phyloP scores from a whole-genome alignment of 306 rosid genomes.

The Trichosanthes cucumerina region DNA sequence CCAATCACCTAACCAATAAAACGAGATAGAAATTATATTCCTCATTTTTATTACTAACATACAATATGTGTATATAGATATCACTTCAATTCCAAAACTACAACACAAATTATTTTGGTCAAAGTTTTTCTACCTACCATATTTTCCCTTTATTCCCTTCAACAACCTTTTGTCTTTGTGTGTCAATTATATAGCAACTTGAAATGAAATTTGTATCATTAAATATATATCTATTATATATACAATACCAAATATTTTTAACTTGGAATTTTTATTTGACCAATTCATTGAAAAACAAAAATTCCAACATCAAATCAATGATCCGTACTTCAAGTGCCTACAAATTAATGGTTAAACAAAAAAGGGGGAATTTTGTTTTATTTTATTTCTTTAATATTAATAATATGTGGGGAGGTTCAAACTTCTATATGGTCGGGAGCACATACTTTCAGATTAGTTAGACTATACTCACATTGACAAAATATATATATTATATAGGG shows the following conservation, averaged over 20 bases:
- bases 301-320: background rate
- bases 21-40: background rate
- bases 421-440: too few relatives aligned
- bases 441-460: too few relatives aligned
- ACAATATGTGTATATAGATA: too few relatives aligned
- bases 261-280: too few relatives aligned
- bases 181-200: background rate
- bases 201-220: too few relatives aligned
- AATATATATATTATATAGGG: too few relatives aligned
- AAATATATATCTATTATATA: too few relatives aligned
- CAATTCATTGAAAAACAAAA: background rate
- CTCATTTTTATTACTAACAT: background rate
- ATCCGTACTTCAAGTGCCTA: background rate
- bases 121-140: background rate
- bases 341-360: background rate
- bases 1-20: conserved; percentile 43
- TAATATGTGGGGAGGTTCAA: too few relatives aligned
- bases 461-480: too few relatives aligned
- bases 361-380: background rate
- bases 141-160: background rate
- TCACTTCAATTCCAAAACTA: background rate
- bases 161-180: background rate
- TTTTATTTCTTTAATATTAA: too few relatives aligned
- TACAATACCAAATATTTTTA: too few relatives aligned
- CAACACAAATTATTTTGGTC: background rate